These are phyloP conservation scores for Musa troglodytarum DNA, from an alignment of 176 grass and related monocot genomes.

Conservation along the genomic window DNA sequence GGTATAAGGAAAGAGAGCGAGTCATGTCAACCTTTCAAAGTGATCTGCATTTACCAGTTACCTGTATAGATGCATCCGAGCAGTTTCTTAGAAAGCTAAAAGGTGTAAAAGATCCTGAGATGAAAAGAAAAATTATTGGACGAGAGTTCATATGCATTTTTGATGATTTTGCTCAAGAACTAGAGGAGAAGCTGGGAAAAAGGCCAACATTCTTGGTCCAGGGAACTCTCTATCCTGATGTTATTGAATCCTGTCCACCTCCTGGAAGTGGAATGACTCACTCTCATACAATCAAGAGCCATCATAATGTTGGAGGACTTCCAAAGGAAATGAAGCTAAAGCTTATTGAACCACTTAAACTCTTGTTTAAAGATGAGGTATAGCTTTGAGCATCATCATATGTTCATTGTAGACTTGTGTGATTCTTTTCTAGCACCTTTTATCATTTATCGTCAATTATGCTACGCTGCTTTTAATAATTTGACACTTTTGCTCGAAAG, in stretches of 20 bases:
- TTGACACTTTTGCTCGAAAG: slow-evolving; percentile 19
- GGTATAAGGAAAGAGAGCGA: slow-evolving; percentile 74
- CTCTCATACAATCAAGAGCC: slow-evolving; percentile 90
- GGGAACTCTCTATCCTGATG: slow-evolving; percentile 85
- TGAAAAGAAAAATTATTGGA: slow-evolving; percentile 87
- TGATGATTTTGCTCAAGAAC: slow-evolving; percentile 65
- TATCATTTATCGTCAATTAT: not conserved
- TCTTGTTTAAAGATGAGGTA: slow-evolving; percentile 89
- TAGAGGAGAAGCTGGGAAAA: slow-evolving; percentile 53
- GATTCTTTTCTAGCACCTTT: not conserved
- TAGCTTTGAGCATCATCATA: not conserved
- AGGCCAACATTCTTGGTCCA: slow-evolving; percentile 63
- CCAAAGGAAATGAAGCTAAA: slow-evolving; percentile 78
- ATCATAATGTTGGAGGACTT: slow-evolving; percentile 93
- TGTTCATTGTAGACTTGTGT: not conserved
- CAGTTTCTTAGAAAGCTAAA: slow-evolving; percentile 74
- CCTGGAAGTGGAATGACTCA: slow-evolving; percentile 69
- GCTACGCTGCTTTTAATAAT: not conserved
- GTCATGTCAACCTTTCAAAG: slow-evolving; percentile 80
- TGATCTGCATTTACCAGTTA: slow-evolving; percentile 69
- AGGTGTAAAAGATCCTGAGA: slow-evolving; percentile 72
- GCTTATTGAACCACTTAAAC: slow-evolving; percentile 80
- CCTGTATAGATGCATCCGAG: slow-evolving; percentile 66
- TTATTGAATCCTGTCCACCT: slow-evolving; percentile 86
- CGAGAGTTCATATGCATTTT: slow-evolving; percentile 78